Evolutionary conservation across 495 filamentous ascomycete species (phyloP).

Genomic region (Hypoxylon subgilvum): DNA sequence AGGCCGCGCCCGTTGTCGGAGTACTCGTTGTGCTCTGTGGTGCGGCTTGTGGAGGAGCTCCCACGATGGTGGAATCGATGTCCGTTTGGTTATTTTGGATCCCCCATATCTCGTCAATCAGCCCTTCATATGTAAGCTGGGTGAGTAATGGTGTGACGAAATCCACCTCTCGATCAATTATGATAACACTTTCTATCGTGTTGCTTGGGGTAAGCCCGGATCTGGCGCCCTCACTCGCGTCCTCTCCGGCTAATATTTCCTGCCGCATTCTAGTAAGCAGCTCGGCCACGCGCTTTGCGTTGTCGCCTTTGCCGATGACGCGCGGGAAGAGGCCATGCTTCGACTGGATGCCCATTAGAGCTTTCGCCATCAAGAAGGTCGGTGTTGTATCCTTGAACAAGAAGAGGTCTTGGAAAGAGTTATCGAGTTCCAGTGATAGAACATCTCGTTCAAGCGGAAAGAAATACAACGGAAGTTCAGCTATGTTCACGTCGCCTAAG

Average conservation of each 20-base stretch:
- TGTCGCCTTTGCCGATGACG: conserved; percentile 94
- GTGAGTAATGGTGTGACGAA: conserved; percentile 89
- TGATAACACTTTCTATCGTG: conserved; percentile 84
- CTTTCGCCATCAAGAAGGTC: conserved; percentile 83
- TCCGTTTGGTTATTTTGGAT: conserved; percentile 90
- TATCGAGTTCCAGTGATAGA: conserved; percentile 85
- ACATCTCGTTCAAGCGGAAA: conserved; percentile 90
- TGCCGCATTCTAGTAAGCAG: conserved; percentile 91
- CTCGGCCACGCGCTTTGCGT: conserved; percentile 86
- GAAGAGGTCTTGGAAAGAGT: conserved; percentile 85
- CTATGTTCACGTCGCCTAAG: conserved; percentile 86
- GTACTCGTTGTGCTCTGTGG: conserved; percentile 57
- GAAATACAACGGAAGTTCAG: conserved; percentile 86
- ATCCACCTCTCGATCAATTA: conserved; percentile 94
- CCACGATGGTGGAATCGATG: conserved; percentile 89
- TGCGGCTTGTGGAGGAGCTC: conserved; percentile 65
- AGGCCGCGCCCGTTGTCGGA: conserved; percentile 40
- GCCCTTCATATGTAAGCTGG: conserved; percentile 94
- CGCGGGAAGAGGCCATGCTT: conserved; percentile 92
- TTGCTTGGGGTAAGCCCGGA: conserved; percentile 84
- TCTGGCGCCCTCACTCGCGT: conserved; percentile 63
- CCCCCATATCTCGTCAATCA: conserved; percentile 93
- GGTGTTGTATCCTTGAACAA: conserved; percentile 89
- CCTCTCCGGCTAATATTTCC: conserved; percentile 82
- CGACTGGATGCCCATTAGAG: conserved; percentile 94